Base-by-base conservation (phyloP, 108 stramenopile genomes). In the Asterionellopsis glacialis region DNA sequence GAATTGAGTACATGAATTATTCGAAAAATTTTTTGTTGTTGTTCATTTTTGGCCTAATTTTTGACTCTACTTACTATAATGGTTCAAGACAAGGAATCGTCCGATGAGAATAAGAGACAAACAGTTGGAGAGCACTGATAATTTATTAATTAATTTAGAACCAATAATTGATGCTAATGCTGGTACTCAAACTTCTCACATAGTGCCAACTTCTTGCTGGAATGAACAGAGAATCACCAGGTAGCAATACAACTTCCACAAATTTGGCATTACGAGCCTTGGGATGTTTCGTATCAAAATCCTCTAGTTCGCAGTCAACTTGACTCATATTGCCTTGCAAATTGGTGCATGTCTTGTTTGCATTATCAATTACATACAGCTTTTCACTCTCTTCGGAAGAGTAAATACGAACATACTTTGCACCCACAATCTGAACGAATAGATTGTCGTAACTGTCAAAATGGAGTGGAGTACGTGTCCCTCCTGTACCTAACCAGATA, bases 371-470 rank as follows among this genome's bases (percentile, higher is more conserved):
- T 9, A 86, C 77, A 25, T 86, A 86, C 22, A 86, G 67, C 25
- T 67, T 76, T 12, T 63, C 19, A 6, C 70, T 65, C 49, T 66
- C 64, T 11, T 55, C 25, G 19, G 59, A 41, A 15, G 41, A 39
- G 57, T 88, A 93, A 26, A 93, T 38, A 1, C 87, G 79, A n/a
- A 93, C 82, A 50, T 86, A 93, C 63, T 93, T 88, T 38, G 72
- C 73, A 9, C 91, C 91, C n/a, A 85, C 75, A 16, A 93, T 42
- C 43, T 93, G 91, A 11, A 82, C 70, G 25, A 93, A 77, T 1
- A 88, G n/a, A 54, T 93, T 93, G 56, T 85, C 79, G 64, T 83
- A 88, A 14, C 68, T 72, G 54, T 93, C 91, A 60, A 75, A 83
- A 55, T 93, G 91, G 14, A 87, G 58, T 4, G 85, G 81, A 18